Evolutionary conservation across 108 stramenopile genomes (phyloP).

Genomic region (Conticribra guillardii): DNA sequence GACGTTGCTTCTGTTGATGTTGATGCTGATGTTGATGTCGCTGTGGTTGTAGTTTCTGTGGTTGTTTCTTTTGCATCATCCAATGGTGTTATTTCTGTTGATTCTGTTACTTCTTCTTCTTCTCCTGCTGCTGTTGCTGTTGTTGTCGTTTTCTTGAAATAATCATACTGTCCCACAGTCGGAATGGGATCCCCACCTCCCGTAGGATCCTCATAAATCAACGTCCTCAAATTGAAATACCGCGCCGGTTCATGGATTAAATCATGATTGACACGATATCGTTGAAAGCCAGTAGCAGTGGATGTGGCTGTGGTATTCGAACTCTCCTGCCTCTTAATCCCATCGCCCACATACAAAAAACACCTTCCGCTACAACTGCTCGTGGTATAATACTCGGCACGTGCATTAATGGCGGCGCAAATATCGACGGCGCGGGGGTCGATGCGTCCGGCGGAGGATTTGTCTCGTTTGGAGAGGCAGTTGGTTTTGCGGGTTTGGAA

Average conservation of each 20-base stretch:
- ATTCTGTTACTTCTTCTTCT: no score
- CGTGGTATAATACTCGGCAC: constrained; percentile 71
- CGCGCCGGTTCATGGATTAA: constrained; percentile 58
- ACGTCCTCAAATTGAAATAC: constrained; percentile 76
- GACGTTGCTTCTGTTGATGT: no score
- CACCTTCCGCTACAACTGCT: constrained; percentile 81
- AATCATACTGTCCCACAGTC: constrained; percentile 77
- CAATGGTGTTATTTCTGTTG: no score
- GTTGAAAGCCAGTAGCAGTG: constrained; percentile 42
- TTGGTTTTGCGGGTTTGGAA: constrained; percentile 77
- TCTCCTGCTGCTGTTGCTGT: not conserved
- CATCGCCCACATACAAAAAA: constrained; percentile 82
- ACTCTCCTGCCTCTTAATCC: constrained; percentile 78
- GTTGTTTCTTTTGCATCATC: no score
- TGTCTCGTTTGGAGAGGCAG: constrained; percentile 82
- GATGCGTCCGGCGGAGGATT: constrained; percentile 82
- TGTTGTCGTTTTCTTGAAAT: constrained; percentile 36
- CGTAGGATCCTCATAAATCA: constrained; percentile 60
- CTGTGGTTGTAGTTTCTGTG: no score
- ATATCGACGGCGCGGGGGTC: constrained; percentile 85
- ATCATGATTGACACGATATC: constrained; percentile 83
- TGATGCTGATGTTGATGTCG: no score
- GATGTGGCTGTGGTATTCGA: no score
- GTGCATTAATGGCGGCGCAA: constrained; percentile 76
- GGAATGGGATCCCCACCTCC: constrained; percentile 86